phyloP scores from a whole-genome alignment of 805 yeast species.

The Lachancea thermotolerans region DNA sequence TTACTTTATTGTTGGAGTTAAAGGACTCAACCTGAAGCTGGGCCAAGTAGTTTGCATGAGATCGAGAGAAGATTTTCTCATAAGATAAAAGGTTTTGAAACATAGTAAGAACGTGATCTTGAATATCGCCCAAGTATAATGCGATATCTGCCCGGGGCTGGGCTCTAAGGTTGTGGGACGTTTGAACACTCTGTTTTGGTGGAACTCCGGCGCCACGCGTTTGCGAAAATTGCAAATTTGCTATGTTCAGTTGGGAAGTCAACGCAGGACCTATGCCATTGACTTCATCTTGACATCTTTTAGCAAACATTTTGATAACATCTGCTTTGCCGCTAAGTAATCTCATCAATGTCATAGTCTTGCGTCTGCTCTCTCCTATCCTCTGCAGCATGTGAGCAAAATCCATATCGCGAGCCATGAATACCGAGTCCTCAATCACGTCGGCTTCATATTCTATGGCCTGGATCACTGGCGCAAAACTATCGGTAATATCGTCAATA shows the following conservation, averaged over 20 bases:
- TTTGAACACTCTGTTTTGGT: slow-evolving; percentile 1
- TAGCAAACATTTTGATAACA: slow-evolving; percentile 92
- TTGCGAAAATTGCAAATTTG: slow-evolving; percentile 26
- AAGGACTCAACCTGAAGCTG: slow-evolving; percentile 91
- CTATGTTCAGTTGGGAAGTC: slow-evolving; percentile 35
- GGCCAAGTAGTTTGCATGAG: slow-evolving; percentile 88
- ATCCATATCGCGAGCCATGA: slow-evolving; percentile 67
- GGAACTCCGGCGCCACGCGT: neutral
- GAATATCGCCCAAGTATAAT: slow-evolving; percentile 87
- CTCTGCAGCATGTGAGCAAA: slow-evolving; percentile 69
- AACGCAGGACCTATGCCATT: slow-evolving; percentile 38
- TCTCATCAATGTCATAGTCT: slow-evolving; percentile 89
- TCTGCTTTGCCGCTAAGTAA: slow-evolving; percentile 90
- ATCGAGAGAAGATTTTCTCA: slow-evolving; percentile 87
- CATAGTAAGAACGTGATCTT: slow-evolving; percentile 96
- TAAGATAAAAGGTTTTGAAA: slow-evolving; percentile 82
- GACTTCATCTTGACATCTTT: slow-evolving; percentile 75
- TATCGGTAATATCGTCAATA: slow-evolving; percentile 80
- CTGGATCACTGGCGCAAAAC: slow-evolving; percentile 75
- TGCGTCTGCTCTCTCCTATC: slow-evolving; percentile 84
- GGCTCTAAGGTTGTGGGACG: slow-evolving; percentile 24
- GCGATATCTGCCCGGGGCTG: slow-evolving; percentile 90
- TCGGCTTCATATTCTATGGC: slow-evolving; percentile 76
- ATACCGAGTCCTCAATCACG: slow-evolving; percentile 74
- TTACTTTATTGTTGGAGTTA: slow-evolving; percentile 74